Evolutionary conservation across 306 rosid species (phyloP).

Genomic region (Malus asiatica): DNA sequence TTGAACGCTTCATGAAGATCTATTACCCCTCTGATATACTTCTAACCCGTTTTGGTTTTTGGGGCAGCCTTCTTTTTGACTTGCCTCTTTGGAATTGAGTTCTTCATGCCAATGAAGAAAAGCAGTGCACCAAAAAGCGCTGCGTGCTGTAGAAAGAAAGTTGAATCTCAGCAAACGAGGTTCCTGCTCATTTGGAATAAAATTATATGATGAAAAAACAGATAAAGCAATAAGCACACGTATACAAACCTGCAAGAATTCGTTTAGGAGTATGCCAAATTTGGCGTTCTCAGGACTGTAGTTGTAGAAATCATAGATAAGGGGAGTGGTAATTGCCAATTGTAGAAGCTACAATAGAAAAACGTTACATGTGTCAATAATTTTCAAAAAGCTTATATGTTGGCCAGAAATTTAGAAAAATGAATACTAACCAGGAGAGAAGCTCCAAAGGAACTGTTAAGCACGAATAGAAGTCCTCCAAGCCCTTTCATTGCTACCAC

Average conservation of each 20-base stretch:
- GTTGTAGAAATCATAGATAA: constrained; percentile 82
- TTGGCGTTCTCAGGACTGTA: constrained; percentile 31
- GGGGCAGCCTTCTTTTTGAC: constrained; percentile 62
- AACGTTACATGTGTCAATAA: background rate
- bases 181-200: background rate
- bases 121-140: constrained; percentile 82
- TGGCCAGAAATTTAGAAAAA: background rate
- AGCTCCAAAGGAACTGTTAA: constrained; percentile 71
- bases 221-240: background rate
- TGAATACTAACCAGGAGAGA: constrained; percentile 49
- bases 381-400: background rate
- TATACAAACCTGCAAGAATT: constrained; percentile 69
- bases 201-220: background rate
- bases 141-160: constrained; percentile 29
- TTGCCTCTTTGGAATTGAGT: constrained; percentile 54
- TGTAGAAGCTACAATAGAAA: constrained; percentile 43
- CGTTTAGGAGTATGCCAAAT: constrained; percentile 37
- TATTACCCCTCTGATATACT: constrained; percentile 6
- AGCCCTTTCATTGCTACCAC: constrained; percentile 56
- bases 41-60: constrained; percentile 56
- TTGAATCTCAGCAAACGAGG: constrained; percentile 5
- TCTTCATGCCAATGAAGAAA: constrained; percentile 78
- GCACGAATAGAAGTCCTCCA: constrained; percentile 77
- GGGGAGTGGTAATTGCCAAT: constrained; percentile 51
- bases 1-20: constrained; percentile 1